These are phyloP conservation scores for Saussurea involucrata DNA, from an alignment of 129 eudicot species.

Conservation along the genomic window DNA sequence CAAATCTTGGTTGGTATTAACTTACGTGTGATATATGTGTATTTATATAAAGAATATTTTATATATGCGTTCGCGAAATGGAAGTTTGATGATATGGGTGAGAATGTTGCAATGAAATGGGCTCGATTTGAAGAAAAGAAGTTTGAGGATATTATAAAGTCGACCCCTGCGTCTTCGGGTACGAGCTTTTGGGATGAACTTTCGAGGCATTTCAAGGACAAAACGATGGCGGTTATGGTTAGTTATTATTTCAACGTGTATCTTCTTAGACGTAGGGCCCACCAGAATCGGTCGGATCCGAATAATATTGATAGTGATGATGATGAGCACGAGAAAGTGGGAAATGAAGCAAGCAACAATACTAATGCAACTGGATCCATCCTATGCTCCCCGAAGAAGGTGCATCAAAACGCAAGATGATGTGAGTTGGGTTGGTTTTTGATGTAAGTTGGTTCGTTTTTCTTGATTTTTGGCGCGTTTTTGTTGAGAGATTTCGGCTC, in stretches of 20 bases:
- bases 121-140: constrained; percentile 44
- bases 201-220: constrained; percentile 32
- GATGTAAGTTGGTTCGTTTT: neutral
- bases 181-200: constrained; percentile 71
- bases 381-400: constrained; percentile 61
- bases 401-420: constrained; percentile 34
- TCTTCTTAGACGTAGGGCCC: constrained; percentile 62
- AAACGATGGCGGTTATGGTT: constrained; percentile 50
- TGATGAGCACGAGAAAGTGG: constrained; percentile 53
- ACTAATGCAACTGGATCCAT: constrained; percentile 42
- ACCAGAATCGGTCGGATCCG: constrained; percentile 63
- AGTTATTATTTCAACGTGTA: constrained; percentile 84
- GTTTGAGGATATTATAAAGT: constrained; percentile 48
- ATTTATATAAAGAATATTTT: too few species aligned
- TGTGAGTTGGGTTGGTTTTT: neutral
- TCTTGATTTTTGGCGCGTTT: constrained; percentile 1
- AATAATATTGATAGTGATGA: constrained; percentile 69
- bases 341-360: constrained; percentile 25
- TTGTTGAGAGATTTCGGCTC: constrained; percentile 11
- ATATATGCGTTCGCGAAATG: constrained; percentile 56
- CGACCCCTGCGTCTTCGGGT: constrained; percentile 47
- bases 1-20: too few species aligned
- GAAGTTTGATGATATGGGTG: constrained; percentile 71
- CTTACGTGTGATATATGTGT: too few species aligned
- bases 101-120: constrained; percentile 58